Evolutionary conservation across 2,329 filamentous ascomycete species (phyloP).

Genomic region (Aspergillus proliferans): DNA sequence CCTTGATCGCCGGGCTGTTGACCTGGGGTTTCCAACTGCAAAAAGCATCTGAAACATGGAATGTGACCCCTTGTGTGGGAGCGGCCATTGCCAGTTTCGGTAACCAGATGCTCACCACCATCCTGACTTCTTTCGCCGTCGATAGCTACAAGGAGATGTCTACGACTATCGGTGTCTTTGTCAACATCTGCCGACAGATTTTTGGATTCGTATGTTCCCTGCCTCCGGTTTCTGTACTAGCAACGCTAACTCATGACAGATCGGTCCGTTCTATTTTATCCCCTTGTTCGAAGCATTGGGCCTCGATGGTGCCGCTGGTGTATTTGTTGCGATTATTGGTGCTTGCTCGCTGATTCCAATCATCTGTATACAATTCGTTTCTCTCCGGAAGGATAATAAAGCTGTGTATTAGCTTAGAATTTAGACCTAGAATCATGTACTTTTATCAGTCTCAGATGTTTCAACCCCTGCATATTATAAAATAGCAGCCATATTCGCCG

Average conservation of each 20-base stretch:
- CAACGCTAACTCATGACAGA: slow-evolving; percentile 4
- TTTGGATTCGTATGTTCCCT: slow-evolving; percentile 46
- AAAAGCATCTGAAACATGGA: slow-evolving; percentile 43
- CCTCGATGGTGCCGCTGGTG: slow-evolving; percentile 27
- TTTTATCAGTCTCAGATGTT: background rate
- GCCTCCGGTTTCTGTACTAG: background rate
- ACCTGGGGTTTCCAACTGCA: slow-evolving; percentile 50
- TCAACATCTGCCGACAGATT: slow-evolving; percentile 51
- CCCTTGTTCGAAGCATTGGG: slow-evolving; percentile 33
- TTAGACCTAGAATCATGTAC: background rate
- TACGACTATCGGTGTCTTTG: slow-evolving; percentile 52
- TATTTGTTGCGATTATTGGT: slow-evolving; percentile 32
- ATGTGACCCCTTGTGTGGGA: slow-evolving; percentile 53
- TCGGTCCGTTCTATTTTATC: slow-evolving; percentile 31
- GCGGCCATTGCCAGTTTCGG: slow-evolving; percentile 48
- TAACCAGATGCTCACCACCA: slow-evolving; percentile 57
- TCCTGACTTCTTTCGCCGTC: slow-evolving; percentile 55
- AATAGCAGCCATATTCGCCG: background rate
- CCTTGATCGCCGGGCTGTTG: slow-evolving; percentile 48
- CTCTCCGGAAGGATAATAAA: slow-evolving; percentile 2
- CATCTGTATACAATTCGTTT: slow-evolving; percentile 23
- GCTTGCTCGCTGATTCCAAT: slow-evolving; percentile 26
- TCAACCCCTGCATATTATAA: background rate
- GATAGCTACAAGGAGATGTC: slow-evolving; percentile 51
- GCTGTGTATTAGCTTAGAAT: background rate